These are phyloP conservation scores for Tylopilus rubrobrunneus DNA, from an alignment of 768 basidiomycete species.

Conservation along the genomic window DNA sequence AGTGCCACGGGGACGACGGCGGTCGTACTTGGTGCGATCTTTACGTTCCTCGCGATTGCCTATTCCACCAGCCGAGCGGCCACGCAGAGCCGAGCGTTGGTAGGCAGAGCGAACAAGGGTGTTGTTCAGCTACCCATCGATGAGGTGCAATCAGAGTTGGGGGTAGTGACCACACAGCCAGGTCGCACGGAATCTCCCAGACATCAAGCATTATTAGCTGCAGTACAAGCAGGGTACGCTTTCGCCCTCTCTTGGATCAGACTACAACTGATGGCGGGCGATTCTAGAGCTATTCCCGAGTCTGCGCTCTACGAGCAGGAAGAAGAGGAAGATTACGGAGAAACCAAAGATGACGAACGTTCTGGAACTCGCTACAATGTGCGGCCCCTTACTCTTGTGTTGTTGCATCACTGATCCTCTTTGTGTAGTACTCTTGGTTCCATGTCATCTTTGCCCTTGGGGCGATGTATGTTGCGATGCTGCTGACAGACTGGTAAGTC, in stretches of 20 bases:
- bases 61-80: slow-evolving; percentile 96
- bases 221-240: slow-evolving; percentile 87
- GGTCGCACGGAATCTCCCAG: slow-evolving; percentile 79
- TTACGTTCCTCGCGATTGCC: slow-evolving; percentile 97
- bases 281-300: slow-evolving; percentile 78
- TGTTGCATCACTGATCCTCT: not conserved
- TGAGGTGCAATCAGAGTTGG: slow-evolving; percentile 61
- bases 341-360: slow-evolving; percentile 87
- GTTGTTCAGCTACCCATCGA: slow-evolving; percentile 64
- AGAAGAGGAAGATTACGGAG: slow-evolving; percentile 67
- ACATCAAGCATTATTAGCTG: slow-evolving; percentile 91
- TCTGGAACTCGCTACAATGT: slow-evolving; percentile 94
- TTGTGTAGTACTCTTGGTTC: slow-evolving; percentile 90
- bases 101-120: slow-evolving; percentile 64
- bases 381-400: slow-evolving; percentile 23
- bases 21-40: slow-evolving; percentile 84
- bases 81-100: slow-evolving; percentile 88
- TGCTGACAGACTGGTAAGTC: slow-evolving; percentile 93
- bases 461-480: slow-evolving; percentile 96
- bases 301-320: slow-evolving; percentile 83
- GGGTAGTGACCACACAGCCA: slow-evolving; percentile 81
- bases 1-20: slow-evolving; percentile 77
- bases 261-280: not conserved
- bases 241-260: slow-evolving; percentile 15
- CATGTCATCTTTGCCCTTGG: slow-evolving; percentile 95